Conservation (phyloP, 1,139 yeast species). For the Pichia terricola region DNA sequence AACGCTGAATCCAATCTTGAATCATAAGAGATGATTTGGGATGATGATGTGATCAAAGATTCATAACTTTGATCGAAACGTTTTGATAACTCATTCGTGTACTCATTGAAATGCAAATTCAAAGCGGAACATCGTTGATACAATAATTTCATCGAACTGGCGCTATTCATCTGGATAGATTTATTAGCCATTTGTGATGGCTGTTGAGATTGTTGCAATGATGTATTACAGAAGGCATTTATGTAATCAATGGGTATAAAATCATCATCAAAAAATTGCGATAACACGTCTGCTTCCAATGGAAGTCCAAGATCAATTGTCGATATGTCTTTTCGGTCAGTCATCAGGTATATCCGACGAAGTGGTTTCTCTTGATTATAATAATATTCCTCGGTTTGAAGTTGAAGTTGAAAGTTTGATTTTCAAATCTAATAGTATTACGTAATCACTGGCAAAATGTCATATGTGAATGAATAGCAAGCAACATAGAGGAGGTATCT, state of each 20-base stretch:
- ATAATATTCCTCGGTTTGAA: no score
- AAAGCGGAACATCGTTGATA: constrained; percentile 33
- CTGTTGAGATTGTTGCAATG: constrained; percentile 12
- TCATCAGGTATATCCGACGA: background rate
- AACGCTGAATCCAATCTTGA: background rate
- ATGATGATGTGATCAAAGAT: constrained; percentile 32
- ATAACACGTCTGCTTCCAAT: constrained; percentile 26
- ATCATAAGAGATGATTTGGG: constrained; percentile 28
- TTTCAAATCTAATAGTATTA: no score
- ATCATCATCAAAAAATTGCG: constrained; percentile 39
- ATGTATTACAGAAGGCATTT: constrained; percentile 33
- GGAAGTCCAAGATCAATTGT: constrained; percentile 9
- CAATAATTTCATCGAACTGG: constrained; percentile 24
- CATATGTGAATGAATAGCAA: no score
- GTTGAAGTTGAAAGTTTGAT: no score
- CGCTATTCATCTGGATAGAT: constrained; percentile 20
- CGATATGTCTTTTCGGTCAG: background rate
- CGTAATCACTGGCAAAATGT: no score
- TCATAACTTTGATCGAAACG: constrained; percentile 41
- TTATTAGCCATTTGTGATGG: constrained; percentile 11
- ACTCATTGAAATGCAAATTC: constrained; percentile 51
- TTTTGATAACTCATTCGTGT: constrained; percentile 44
- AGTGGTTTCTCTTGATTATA: no score
- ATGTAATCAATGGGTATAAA: constrained; percentile 42
- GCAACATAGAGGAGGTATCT: no score